Evolutionary conservation across 768 basidiomycete species (phyloP), one percentile per base, ranked within the genome.

Genomic region (Exidia glandulosa): DNA sequence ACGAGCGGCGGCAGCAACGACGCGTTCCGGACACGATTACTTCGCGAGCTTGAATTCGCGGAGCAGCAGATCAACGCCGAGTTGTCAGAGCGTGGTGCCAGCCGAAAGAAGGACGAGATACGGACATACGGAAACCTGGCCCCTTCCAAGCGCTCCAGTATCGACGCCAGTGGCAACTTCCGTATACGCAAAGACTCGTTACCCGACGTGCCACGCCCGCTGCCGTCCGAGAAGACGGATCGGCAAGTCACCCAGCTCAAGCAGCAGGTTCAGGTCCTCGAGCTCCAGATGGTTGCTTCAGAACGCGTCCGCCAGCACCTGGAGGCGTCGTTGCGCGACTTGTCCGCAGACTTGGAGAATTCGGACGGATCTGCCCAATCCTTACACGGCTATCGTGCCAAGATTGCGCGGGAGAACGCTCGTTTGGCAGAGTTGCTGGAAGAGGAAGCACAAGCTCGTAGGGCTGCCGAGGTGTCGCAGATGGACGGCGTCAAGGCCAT

Each of bases 311-410:
- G 85, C 31, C 81, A 78, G 50, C 84, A 87, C 64, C 73, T 87
- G 10, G 83, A 86, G 64, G 73, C 73, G 3, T 80, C 83, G 1
- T 69, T 87, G 34, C 77, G 77, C 3, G 83, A 84, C 32, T 73
- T 87, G 65, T 81, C 80, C 3, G 73, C 77, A 19, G 83, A 86
- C 59, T 71, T 87, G 36, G 83, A 86, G 66, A 81, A 76, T 57
- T 81, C 76, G 62, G 84, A 87, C 63, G 85, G 82, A 3, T 85
- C 85, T 1, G 83, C 81, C 64, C 79, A 83, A 64, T 85, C 79
- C 56, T 67, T 87, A 32, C 80, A 84, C 56, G 74, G 76, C 55
- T 82, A 81, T 66, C 79, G 80, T 32, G 70, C 76, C n/a, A 77
- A 81, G 23, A 70, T 86, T 16, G 70, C 81, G 0, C 77, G 77